Evolutionary conservation across 2,329 filamentous ascomycete genomes (phyloP), one percentile per base, ranked within the genome.

Genomic region (Botryotinia globosa): DNA sequence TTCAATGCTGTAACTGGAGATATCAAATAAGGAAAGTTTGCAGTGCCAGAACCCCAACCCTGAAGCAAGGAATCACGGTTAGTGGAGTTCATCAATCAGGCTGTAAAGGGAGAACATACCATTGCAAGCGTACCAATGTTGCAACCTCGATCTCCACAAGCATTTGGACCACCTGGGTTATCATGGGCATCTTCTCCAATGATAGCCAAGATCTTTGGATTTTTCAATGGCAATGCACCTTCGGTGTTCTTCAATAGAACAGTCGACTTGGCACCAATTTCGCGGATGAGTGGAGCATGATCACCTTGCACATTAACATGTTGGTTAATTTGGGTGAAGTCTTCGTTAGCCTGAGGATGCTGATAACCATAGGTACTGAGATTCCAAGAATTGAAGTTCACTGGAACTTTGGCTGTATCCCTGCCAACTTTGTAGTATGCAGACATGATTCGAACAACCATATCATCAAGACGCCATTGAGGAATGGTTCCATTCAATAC

Each of bases 311-410:
- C 95, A 78, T 98, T 90, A 54, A 97, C 88, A 76, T 94, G 93
- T 77, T 89, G 86, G 83, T 98, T 93, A 83, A 97, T 87, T 77
- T 91, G 86, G 63, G 87, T 85, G 77, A 87, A 89, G 59, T 87
- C 89, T 74, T 91, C 85, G n/a, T 87, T 81, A 8, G 88, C 91
- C 22, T 86, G 87, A 63, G 82, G 85, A 80, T 97, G 90, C 66
- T 88, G 79, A 74, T 89, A 92, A 58, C 91, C 92, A 76, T 87
- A 91, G 0, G 92, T 94, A 75, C 94, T 89, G 2, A 85, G 83
- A 0, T 90, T 92, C 95, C 95, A 98, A 8, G 94, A 94, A 78
- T 92, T 92, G 83, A 98, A 98, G 86, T 94, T 98, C 80, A 92
- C 88, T 0, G 83, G 82, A 18, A 79, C 73, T 58, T 73, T 74